Evolutionary conservation across 495 filamentous ascomycete genomes (phyloP).

Genomic region (Annulohypoxylon bovei): DNA sequence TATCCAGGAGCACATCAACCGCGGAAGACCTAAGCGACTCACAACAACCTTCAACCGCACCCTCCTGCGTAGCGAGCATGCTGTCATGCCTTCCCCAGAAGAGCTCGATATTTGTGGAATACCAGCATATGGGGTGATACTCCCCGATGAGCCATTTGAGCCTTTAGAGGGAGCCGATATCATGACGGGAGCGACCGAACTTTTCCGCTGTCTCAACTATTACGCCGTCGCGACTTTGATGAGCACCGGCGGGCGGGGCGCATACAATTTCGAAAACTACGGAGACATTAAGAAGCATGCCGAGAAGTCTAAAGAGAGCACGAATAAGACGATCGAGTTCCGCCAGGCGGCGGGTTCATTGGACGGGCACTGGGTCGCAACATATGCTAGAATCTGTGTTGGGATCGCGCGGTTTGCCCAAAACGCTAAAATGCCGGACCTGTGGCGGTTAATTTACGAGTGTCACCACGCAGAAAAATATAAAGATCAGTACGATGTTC

Average conservation of each 20-base stretch:
- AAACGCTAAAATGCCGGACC: not conserved
- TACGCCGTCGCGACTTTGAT: not conserved
- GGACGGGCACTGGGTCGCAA: constrained; percentile 16
- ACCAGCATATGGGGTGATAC: not conserved
- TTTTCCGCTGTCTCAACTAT: not conserved
- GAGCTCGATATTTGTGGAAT: not conserved
- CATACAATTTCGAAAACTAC: constrained; percentile 14
- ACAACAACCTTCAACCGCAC: not conserved
- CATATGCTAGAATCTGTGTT: constrained; percentile 5
- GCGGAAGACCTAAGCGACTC: not conserved
- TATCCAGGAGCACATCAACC: not conserved
- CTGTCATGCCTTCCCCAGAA: not conserved
- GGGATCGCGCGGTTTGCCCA: constrained; percentile 16
- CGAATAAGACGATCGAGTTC: constrained; percentile 6
- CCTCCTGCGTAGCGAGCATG: not conserved
- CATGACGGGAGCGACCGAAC: not conserved
- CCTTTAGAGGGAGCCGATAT: not conserved
- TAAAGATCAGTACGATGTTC: not conserved
- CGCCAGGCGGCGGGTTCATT: constrained; percentile 2
- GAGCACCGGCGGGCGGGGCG: not conserved
- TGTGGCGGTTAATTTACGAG: constrained; percentile 11
- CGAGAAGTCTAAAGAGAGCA: not conserved
- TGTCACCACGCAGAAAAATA: not conserved
- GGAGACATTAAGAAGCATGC: not conserved
- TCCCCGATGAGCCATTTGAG: not conserved